Evolutionary conservation across 176 grass and related monocot genomes (phyloP), one percentile per base, ranked within the genome.

Genomic region (Bonia amplexicaulis): DNA sequence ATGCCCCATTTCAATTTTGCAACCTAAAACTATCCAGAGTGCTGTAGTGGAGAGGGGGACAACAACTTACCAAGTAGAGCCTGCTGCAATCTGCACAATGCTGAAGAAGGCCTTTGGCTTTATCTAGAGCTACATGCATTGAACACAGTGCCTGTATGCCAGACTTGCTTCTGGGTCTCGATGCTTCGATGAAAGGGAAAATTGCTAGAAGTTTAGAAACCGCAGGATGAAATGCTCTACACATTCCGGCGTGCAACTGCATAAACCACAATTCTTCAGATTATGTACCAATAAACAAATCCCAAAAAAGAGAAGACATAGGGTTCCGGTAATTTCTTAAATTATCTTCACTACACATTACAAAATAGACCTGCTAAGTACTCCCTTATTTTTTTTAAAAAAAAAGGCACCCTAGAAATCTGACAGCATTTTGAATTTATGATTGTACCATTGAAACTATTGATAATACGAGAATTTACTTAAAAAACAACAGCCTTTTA

Each of bases 141-240:
- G 96, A 90, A 80, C 96, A 99, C 9, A 99, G 73, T 63, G 93
- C 79, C 65, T 99, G 93, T 86, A 99, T 96, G 53, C 96, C 96
- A 84, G 96, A 94, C 82, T 92, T 99, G 86, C 93, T 96, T 92
- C 96, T 99, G 29, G 96, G 96, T 66, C 93, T 91, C 68, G 93
- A 89, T 41, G 96, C 96, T 88, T 99, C 96, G 78, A 99, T 94
- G 40, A 90, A 90, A 44, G 96, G 90, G 74, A 99, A 99, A 76
- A 99, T 92, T 13, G 80, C 88, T 86, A 93, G 31, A 26, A 99
- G 90, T 79, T 91, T 99, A 49, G 85, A 91, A 64, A 99, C 93
- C 48, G 86, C 86, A 8, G 89, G 86, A 71, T 90, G 84, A 57
- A 99, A 88, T 60, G 84, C 65, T 87, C 85, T 89, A 60, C 89